Conservation (phyloP, 306 rosid species). For the Vicia villosa region DNA sequence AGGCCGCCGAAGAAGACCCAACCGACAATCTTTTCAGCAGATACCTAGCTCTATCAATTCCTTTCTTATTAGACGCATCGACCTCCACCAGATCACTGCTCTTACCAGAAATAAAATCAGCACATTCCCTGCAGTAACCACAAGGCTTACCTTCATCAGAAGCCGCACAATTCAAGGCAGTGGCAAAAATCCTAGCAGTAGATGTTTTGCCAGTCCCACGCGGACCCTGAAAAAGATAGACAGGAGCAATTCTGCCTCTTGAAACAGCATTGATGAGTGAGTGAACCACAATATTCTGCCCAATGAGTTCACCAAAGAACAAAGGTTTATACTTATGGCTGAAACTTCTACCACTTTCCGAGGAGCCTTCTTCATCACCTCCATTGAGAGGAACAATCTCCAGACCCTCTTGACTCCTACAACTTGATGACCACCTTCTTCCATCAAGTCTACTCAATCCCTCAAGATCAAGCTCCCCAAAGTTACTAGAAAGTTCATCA, state of each 20-base stretch:
- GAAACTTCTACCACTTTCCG: conserved; percentile 66
- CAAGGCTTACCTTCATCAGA: conserved; percentile 83
- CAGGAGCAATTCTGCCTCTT: conserved; percentile 87
- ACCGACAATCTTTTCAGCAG: conserved; percentile 57
- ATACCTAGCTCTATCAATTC: conserved; percentile 73
- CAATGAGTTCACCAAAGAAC: conserved; percentile 82
- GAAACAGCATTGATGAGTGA: conserved; percentile 78
- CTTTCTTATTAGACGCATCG: conserved; percentile 84
- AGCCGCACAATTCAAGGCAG: conserved; percentile 83
- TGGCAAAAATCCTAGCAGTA: conserved; percentile 85
- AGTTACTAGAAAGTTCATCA: conserved; percentile 79
- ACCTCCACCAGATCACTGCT: conserved; percentile 72
- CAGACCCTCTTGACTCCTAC: conserved; percentile 88
- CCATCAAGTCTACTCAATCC: conserved; percentile 96
- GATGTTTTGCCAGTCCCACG: conserved; percentile 97
- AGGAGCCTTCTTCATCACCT: conserved; percentile 78
- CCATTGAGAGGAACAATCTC: conserved; percentile 78
- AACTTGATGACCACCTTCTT: conserved; percentile 94
- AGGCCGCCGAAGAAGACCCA: conserved; percentile 51
- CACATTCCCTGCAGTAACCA: conserved; percentile 86
- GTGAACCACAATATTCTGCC: conserved; percentile 93
- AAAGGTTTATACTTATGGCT: conserved; percentile 83
- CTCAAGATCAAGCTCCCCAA: conserved; percentile 97
- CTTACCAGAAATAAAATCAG: conserved; percentile 70
- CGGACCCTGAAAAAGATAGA: conserved; percentile 97